Evolutionary conservation across 805 yeast species (phyloP).

Genomic region (Starmerella lactis-condensi): DNA sequence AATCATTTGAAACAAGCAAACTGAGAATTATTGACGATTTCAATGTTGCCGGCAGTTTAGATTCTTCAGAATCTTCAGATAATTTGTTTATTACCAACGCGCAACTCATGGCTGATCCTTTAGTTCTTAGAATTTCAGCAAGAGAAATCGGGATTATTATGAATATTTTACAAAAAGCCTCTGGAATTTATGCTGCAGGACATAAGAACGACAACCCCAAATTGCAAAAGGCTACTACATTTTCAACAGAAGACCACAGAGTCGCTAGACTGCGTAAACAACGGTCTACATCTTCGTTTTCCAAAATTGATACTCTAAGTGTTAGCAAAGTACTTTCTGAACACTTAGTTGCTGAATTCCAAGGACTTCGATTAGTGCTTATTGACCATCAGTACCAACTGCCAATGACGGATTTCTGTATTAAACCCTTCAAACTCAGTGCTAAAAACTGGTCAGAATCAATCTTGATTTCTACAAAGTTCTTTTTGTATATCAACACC

Average conservation of each 20-base stretch:
- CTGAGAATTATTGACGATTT: slow-evolving; percentile 77
- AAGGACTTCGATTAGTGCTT: slow-evolving; percentile 62
- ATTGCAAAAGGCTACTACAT: slow-evolving; percentile 7
- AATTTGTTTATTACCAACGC: slow-evolving; percentile 43
- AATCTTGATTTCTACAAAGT: slow-evolving; percentile 44
- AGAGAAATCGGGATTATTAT: slow-evolving; percentile 73
- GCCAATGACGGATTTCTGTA: slow-evolving; percentile 63
- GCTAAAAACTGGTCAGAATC: slow-evolving; percentile 80
- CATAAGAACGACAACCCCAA: background rate
- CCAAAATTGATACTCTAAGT: background rate
- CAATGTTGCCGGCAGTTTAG: slow-evolving; percentile 56
- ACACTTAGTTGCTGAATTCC: slow-evolving; percentile 42
- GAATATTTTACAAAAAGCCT: slow-evolving; percentile 53
- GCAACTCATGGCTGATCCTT: slow-evolving; percentile 57
- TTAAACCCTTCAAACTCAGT: slow-evolving; percentile 46
- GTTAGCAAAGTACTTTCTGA: slow-evolving; percentile 43
- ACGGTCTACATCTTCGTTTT: background rate
- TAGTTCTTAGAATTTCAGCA: slow-evolving; percentile 62
- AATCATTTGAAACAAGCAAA: slow-evolving; percentile 38
- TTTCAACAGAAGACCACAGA: slow-evolving; percentile 10
- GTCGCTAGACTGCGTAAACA: slow-evolving; percentile 3
- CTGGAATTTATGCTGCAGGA: slow-evolving; percentile 21
- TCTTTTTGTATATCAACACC: slow-evolving; percentile 52
- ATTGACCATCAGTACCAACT: slow-evolving; percentile 84
- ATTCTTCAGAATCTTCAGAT: slow-evolving; percentile 45